phyloP scores from a whole-genome alignment of 495 filamentous ascomycete genomes.

The Hyaloscypha finlandica region DNA sequence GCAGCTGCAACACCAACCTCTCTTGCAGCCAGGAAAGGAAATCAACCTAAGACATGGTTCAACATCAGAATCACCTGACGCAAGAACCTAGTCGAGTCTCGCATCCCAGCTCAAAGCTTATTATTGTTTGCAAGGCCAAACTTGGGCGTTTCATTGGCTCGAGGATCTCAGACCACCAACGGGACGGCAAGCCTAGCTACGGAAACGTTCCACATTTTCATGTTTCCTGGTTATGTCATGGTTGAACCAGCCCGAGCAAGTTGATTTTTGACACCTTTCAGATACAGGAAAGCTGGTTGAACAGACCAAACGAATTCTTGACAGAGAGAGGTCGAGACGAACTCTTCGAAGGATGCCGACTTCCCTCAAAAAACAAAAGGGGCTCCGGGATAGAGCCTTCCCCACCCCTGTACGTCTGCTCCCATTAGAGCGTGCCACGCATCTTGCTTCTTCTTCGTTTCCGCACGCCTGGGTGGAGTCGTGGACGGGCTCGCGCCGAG shows the following conservation, averaged over 20 bases:
- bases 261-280: neutral
- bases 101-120: neutral
- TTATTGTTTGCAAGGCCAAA: neutral
- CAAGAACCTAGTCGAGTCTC: neutral
- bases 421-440: neutral
- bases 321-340: neutral
- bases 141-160: neutral
- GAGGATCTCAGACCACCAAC: neutral
- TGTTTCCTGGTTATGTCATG: neutral
- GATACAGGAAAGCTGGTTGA: no score
- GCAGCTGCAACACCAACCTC: neutral
- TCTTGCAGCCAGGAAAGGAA: neutral
- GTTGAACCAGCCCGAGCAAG: neutral
- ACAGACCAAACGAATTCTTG: neutral
- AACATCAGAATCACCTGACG: neutral
- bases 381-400: neutral
- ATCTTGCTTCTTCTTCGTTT: constrained; percentile 2
- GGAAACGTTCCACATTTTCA: neutral
- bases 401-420: neutral
- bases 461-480: neutral
- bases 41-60: neutral
- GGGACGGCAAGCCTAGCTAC: constrained; percentile 1
- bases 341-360: neutral
- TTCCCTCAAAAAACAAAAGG: neutral
- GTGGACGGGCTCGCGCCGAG: neutral